These are phyloP conservation scores for Amphibolis antarctica DNA, from an alignment of 106 monocot genomes.

Conservation along the genomic window DNA sequence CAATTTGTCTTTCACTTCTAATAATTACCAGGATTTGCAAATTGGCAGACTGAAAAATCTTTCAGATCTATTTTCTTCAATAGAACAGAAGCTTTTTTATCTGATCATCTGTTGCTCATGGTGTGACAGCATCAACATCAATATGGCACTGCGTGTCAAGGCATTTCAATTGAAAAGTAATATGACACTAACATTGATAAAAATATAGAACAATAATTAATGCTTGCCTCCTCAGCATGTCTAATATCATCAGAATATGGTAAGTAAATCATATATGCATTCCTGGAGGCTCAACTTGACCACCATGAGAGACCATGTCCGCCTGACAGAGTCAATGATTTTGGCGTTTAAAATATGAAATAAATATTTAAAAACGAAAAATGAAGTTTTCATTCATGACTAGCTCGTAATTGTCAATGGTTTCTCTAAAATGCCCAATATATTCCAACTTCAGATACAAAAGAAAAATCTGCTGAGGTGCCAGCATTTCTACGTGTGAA, in stretches of 20 bases:
- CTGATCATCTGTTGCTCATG: slow-evolving; percentile 67
- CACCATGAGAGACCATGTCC: slow-evolving; percentile 51
- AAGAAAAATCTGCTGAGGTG: no score
- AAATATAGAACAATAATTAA: background rate
- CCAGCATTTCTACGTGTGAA: no score
- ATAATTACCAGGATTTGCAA: no score
- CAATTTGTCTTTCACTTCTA: no score
- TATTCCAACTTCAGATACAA: no score
- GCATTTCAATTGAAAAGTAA: background rate
- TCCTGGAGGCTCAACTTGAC: slow-evolving; percentile 91
- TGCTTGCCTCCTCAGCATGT: slow-evolving; percentile 58
- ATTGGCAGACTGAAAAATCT: no score
- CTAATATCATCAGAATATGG: slow-evolving; percentile 95
- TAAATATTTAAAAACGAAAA: no score
- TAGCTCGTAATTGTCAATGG: no score
- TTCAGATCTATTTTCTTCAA: no score
- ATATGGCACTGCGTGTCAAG: slow-evolving; percentile 35
- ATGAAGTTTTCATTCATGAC: no score
- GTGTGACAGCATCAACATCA: slow-evolving; percentile 16
- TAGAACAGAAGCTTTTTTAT: slow-evolving; percentile 34
- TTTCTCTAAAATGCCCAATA: no score
- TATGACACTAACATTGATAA: background rate
- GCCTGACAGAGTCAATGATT: slow-evolving; percentile 27
- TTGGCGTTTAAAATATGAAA: no score
- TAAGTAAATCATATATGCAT: slow-evolving; percentile 97